These are phyloP conservation scores for Tulasnella sp. DNA, from an alignment of 768 basidiomycete species.

Conservation along the genomic window DNA sequence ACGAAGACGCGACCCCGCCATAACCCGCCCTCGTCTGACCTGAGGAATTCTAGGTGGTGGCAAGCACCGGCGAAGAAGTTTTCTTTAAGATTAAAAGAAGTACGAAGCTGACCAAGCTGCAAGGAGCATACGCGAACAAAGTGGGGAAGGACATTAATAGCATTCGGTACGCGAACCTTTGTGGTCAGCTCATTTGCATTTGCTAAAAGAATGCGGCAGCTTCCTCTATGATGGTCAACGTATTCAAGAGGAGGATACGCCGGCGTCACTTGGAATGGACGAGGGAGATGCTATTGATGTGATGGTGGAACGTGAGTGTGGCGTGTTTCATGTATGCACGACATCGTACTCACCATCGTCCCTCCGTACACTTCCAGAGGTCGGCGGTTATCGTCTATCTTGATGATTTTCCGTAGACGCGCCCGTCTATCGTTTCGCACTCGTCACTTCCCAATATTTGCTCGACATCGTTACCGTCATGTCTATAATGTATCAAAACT, in stretches of 20 bases:
- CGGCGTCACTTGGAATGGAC: constrained; percentile 78
- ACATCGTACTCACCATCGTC: background rate
- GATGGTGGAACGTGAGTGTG: constrained; percentile 74
- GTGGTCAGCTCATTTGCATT: background rate
- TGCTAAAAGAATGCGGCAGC: constrained; percentile 29
- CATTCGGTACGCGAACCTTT: constrained; percentile 58
- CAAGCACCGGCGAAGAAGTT: constrained; percentile 70
- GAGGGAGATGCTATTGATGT: constrained; percentile 82
- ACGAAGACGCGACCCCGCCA: background rate
- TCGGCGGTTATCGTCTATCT: background rate
- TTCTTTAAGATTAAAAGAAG: constrained; percentile 96
- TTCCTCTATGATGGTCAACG: constrained; percentile 85
- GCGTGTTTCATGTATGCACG: background rate
- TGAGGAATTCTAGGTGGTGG: constrained; percentile 47
- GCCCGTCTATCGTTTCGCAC: background rate
- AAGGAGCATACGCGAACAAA: constrained; percentile 84
- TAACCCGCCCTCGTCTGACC: background rate
- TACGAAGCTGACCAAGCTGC: constrained; percentile 85
- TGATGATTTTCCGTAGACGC: background rate
- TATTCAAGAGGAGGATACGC: constrained; percentile 85
- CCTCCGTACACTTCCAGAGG: background rate
- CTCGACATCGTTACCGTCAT: background rate
- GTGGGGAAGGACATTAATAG: constrained; percentile 81
- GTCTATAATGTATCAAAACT: background rate
- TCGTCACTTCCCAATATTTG: background rate